Evolutionary conservation across 768 basidiomycete species (phyloP), one percentile per base, ranked within the genome.

Genomic region (Tulasnella sp.): DNA sequence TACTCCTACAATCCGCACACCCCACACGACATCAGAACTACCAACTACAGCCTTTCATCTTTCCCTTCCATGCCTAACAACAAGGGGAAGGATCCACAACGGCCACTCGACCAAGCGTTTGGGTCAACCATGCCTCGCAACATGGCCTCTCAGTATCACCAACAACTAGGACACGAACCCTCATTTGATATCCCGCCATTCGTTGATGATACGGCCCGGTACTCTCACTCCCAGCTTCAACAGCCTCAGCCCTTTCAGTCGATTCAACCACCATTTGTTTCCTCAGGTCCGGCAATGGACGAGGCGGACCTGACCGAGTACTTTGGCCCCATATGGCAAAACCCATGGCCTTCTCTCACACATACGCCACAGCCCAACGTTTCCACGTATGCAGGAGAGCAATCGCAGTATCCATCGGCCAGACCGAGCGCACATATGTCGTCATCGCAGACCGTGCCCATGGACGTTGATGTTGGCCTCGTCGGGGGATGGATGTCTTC

Each of bases 291-390:
- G 58, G 58, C 24, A 2, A 12, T n/a, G n/a, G 14, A 9, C 58
- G 58, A 60, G 28, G 24, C 58, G 11, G 75, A 76, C 42, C 42
- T 76, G 31, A 50, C 75, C 14, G 75, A 76, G 44, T 76, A 76
- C 75, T 76, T 76, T 50, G 75, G 75, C 24, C 44, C 50, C 14
- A 50, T 50, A 46, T 76, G 75, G 75, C 58, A 60, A 12, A 60
- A 2, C 12, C 46, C 12, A 48, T 12, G 46, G 9, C 44, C 75
- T 41, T 7, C 31, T 50, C 44, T 31, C 8, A 8, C 40, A 2
- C 9, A 75, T 31, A 34, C 16, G n/a, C 7, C 37, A 41, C 11
- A 9, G 50, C 44, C 16, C 42, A 42, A 76, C n/a, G 41, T 14
- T 24, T 18, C 50, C 18, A 14, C 42, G 12, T 48, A 41, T 46